These are phyloP conservation scores for Leccinum aurantiacum DNA, from an alignment of 768 basidiomycete species.

Conservation along the genomic window DNA sequence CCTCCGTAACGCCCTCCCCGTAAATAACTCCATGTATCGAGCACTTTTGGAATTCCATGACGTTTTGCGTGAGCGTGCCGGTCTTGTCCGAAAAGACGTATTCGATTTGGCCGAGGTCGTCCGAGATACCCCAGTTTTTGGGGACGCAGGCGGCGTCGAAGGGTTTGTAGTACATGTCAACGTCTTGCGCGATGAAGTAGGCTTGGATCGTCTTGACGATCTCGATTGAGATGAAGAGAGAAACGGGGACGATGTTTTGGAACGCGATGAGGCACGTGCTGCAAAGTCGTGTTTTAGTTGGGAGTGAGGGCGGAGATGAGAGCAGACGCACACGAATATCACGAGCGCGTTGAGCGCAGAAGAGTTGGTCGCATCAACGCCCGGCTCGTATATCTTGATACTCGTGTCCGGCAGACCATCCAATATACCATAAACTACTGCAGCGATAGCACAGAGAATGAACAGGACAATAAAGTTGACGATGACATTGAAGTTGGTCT, in stretches of 20 bases:
- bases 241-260: conserved; percentile 96
- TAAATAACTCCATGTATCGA: conserved; percentile 82
- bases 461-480: conserved; percentile 86
- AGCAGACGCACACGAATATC: conserved; percentile 78
- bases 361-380: conserved; percentile 60
- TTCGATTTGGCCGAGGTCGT: conserved; percentile 98
- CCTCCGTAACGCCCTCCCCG: conserved; percentile 95
- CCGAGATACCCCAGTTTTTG: conserved; percentile 98
- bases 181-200: conserved; percentile 92
- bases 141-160: conserved; percentile 89
- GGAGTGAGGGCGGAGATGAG: background rate
- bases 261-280: conserved; percentile 94
- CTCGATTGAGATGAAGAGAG: conserved; percentile 96
- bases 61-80: conserved; percentile 94
- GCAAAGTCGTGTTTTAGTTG: conserved; percentile 9
- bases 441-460: conserved; percentile 73
- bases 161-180: conserved; percentile 93
- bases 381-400: conserved; percentile 67
- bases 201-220: conserved; percentile 98
- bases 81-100: conserved; percentile 95
- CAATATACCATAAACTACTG: conserved; percentile 72
- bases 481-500: conserved; percentile 97
- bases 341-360: conserved; percentile 73
- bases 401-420: conserved; percentile 64
- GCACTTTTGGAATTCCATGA: conserved; percentile 98